Evolutionary conservation across 768 basidiomycete genomes (phyloP), one percentile per base, ranked within the genome.

Genomic region (Filobasidium floriforme): DNA sequence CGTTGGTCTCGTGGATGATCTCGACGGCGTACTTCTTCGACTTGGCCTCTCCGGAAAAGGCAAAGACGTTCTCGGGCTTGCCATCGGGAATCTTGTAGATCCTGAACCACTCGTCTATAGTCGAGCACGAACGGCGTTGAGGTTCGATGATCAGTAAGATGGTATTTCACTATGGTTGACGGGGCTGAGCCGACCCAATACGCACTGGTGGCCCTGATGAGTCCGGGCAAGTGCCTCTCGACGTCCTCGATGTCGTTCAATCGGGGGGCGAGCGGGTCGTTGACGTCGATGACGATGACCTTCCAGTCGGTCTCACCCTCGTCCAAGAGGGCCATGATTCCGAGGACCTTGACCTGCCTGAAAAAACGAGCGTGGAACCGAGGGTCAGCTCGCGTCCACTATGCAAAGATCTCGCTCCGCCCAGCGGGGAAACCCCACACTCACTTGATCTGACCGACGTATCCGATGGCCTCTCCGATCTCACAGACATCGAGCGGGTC

Each of bases 271-370:
- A 98, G 87, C 51, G 96, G 94, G 79, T 98, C 96, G 72, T 86
- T 85, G 69, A 96, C 85, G 78, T 98, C 96, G 71, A 98, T 91
- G 78, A 94, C 96, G 80, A 99, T 86, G 82, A 99, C 90, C 82
- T 99, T 99, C 96, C 96, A 99, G 83, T 98, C 96, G 71, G 96
- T 98, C 83, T 98, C 96, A 74, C 96, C 96, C 79, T 98, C 96
- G 77, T 99, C 96, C 72, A 98, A 87, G 66, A 98, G 84, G 66
- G 96, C 96, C 94, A 98, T 98, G 85, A 98, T 94, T 69, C 96
- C 96, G 75, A 99, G 90, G 71, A 99, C 89, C 84, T 99, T 99
- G 86, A 99, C 96, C 80, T 97, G 96, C 54, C 54, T 57, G 54
- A 7, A 37, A 37, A 37, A 57, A 24, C 18, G 26, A 15, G 24